Percentiles rank a stretch among this genome's conserved stretches.
Evolutionary conservation across 2,329 filamentous ascomycete species (phyloP).

Genomic region (Colletotrichum spaethianum): DNA sequence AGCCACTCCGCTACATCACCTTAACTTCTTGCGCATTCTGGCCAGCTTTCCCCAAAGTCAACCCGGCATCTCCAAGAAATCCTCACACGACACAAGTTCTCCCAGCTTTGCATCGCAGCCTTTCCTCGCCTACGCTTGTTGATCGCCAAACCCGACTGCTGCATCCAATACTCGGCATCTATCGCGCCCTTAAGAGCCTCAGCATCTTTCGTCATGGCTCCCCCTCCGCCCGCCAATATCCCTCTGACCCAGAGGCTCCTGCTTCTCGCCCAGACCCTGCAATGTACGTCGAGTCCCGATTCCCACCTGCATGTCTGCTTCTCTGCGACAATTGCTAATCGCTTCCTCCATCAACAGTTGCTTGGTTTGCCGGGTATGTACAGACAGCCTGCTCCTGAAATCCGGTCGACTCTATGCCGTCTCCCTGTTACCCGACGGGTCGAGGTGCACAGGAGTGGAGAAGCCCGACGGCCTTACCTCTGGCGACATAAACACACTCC

Average conservation of each 20-base stretch:
- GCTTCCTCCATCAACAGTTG: conserved; percentile 65
- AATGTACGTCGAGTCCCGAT: conserved; percentile 75
- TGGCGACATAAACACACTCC: neutral
- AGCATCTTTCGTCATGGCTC: conserved; percentile 57
- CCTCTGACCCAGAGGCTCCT: conserved; percentile 83
- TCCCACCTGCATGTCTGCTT: conserved; percentile 37
- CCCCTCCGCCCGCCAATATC: conserved; percentile 78
- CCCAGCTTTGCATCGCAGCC: conserved; percentile 9
- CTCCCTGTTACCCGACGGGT: conserved; percentile 33
- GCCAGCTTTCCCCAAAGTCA: conserved; percentile 38
- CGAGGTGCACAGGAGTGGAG: conserved; percentile 8
- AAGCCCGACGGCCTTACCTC: neutral
- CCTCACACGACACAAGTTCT: conserved; percentile 26
- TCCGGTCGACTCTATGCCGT: conserved; percentile 30
- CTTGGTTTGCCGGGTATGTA: conserved; percentile 86
- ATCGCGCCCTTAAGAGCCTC: conserved; percentile 10
- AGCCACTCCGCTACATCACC: conserved; percentile 37
- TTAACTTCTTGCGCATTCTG: conserved; percentile 41
- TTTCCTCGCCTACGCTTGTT: neutral
- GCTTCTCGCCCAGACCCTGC: conserved; percentile 87
- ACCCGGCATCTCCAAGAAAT: conserved; percentile 27
- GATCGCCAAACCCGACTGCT: neutral
- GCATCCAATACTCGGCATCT: conserved; percentile 10
- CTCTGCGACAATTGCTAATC: conserved; percentile 52
- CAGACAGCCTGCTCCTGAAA: conserved; percentile 40